phyloP scores from a whole-genome alignment of 495 filamentous ascomycete genomes.

The Daldinia bambusicola region DNA sequence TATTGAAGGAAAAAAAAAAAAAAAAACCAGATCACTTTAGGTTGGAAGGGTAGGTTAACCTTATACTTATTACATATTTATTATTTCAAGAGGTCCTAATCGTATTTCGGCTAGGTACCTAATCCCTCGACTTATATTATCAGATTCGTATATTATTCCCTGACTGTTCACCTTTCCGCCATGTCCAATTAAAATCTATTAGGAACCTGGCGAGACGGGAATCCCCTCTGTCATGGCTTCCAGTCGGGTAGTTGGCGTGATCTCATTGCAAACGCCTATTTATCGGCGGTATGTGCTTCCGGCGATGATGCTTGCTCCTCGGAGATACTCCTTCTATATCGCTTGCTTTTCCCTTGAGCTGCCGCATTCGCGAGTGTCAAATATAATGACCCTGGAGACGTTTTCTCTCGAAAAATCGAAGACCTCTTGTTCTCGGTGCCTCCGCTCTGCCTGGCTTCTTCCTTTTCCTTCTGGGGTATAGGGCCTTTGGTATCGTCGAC shows the following conservation, averaged over 20 bases:
- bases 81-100: too few relatives aligned
- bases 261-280: not conserved
- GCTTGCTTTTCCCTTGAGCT: conserved; percentile 22
- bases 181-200: too few relatives aligned
- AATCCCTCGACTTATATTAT: too few relatives aligned
- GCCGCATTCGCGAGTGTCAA: conserved; percentile 29
- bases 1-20: too few relatives aligned
- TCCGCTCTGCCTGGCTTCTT: conserved; percentile 1
- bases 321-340: conserved; percentile 23
- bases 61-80: too few relatives aligned
- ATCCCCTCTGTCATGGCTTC: not conserved
- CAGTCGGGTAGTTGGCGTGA: not conserved
- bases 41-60: too few relatives aligned
- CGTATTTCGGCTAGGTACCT: too few relatives aligned
- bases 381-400: conserved; percentile 35
- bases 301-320: conserved; percentile 25
- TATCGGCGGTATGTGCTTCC: not conserved
- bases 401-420: conserved; percentile 36
- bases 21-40: too few relatives aligned
- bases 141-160: too few relatives aligned
- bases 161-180: too few relatives aligned
- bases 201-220: not conserved
- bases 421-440: conserved; percentile 17
- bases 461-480: not conserved
- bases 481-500: not conserved